Percentiles rank a stretch among this genome's conserved stretches.
Conservation (phyloP, 2,329 filamentous ascomycete species). For the Stenocarpella maydis region DNA sequence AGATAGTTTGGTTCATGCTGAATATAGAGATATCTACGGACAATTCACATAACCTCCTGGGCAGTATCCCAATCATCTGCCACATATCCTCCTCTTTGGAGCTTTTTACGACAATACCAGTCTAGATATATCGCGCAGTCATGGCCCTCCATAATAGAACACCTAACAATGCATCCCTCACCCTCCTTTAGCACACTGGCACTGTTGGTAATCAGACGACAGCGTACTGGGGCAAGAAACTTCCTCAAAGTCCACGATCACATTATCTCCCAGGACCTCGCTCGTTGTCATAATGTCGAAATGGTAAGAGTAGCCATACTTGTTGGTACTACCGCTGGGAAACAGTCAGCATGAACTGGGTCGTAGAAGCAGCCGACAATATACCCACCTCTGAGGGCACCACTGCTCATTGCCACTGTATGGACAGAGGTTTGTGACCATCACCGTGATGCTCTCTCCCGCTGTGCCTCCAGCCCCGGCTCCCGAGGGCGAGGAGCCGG, state of each 20-base stretch:
- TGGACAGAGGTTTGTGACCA: slow-evolving; percentile 48
- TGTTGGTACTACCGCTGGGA: slow-evolving; percentile 14
- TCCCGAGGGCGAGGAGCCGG: slow-evolving; percentile 34
- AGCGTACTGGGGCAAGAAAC: slow-evolving; percentile 8
- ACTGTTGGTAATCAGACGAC: slow-evolving; percentile 22
- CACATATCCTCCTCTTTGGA: too few relatives aligned
- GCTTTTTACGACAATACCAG: too few relatives aligned
- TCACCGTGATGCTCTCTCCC: slow-evolving; percentile 42
- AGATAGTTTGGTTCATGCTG: too few relatives aligned
- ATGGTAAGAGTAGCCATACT: slow-evolving; percentile 25
- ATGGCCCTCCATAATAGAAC: background rate
- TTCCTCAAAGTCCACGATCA: slow-evolving; percentile 27
- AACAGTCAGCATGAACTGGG: background rate
- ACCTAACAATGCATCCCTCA: background rate
- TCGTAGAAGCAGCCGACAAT: background rate
- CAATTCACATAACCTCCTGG: background rate
- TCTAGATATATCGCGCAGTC: background rate
- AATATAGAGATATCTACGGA: too few relatives aligned
- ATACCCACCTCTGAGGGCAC: slow-evolving; percentile 43
- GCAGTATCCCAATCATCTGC: background rate
- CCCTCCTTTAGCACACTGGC: slow-evolving; percentile 18
- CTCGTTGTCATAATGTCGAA: slow-evolving; percentile 32
- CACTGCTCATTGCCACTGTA: slow-evolving; percentile 46
- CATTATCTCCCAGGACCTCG: slow-evolving; percentile 21
- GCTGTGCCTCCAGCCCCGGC: slow-evolving; percentile 24